Evolutionary conservation across 805 yeast genomes (phyloP).

Genomic region (Zygoascus bituminiphila): DNA sequence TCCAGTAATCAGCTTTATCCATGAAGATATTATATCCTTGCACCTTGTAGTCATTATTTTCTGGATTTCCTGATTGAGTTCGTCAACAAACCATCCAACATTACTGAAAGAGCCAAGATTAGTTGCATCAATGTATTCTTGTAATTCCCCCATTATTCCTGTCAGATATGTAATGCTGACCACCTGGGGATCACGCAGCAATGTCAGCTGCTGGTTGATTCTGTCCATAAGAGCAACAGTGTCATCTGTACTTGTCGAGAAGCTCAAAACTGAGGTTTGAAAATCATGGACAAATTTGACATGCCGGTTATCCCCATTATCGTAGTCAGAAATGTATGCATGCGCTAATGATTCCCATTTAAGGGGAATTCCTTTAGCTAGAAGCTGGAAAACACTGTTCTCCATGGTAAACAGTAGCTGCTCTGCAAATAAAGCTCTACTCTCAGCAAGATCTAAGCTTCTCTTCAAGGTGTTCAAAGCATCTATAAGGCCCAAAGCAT

Average conservation of each 20-base stretch:
- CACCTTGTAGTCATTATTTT: slow-evolving; percentile 27
- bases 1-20: slow-evolving; percentile 18
- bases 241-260: slow-evolving; percentile 28
- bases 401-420: slow-evolving; percentile 20
- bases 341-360: slow-evolving; percentile 39
- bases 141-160: slow-evolving; percentile 22
- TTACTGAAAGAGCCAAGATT: slow-evolving; percentile 33
- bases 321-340: slow-evolving; percentile 8
- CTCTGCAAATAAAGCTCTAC: slow-evolving; percentile 32
- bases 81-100: slow-evolving; percentile 26
- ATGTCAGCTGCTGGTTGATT: neutral
- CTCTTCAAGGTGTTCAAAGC: slow-evolving; percentile 37
- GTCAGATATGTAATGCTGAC: neutral
- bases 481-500: slow-evolving; percentile 47
- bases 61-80: slow-evolving; percentile 30
- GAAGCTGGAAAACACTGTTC: slow-evolving; percentile 11
- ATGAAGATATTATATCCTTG: slow-evolving; percentile 14
- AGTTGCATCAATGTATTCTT: slow-evolving; percentile 30
- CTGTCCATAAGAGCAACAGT: slow-evolving; percentile 23
- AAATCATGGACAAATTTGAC: slow-evolving; percentile 28
- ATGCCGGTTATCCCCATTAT: slow-evolving; percentile 27
- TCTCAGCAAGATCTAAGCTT: slow-evolving; percentile 29
- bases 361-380: slow-evolving; percentile 32
- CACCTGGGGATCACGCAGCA: neutral
- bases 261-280: slow-evolving; percentile 26